A percentile compares a stretch with the other conserved stretches of the same genome.
phyloP scores from a whole-genome alignment of 2,329 filamentous ascomycete genomes.

The Atkinsonella texensis region DNA sequence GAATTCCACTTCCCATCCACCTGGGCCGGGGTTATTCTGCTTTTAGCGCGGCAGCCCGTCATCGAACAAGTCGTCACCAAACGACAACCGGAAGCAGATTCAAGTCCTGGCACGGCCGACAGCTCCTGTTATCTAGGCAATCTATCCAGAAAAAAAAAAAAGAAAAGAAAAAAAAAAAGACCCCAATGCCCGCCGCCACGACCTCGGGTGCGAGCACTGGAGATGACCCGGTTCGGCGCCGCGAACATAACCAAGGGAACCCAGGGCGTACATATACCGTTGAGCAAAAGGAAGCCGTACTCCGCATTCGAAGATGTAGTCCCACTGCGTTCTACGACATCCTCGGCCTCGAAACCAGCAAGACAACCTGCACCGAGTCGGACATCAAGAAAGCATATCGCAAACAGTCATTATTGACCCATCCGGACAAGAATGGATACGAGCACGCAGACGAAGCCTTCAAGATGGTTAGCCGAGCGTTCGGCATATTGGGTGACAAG shows the following conservation, averaged over 20 bases:
- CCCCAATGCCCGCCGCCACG: slow-evolving; percentile 32
- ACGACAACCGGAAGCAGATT: too few species aligned
- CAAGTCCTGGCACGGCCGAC: too few species aligned
- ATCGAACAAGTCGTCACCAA: too few species aligned
- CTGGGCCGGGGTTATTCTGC: too few species aligned
- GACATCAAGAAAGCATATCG: slow-evolving; percentile 98
- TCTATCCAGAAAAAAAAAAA: not conserved
- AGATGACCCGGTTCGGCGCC: slow-evolving; percentile 31
- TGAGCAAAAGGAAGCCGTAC: slow-evolving; percentile 84
- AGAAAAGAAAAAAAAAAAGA: not conserved
- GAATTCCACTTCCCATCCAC: too few species aligned
- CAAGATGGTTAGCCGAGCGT: slow-evolving; percentile 92
- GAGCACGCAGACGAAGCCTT: slow-evolving; percentile 94
- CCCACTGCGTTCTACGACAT: slow-evolving; percentile 95
- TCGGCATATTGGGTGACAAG: slow-evolving; percentile 82
- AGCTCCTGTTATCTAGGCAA: not conserved
- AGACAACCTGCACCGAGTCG: slow-evolving; percentile 55
- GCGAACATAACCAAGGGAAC: slow-evolving; percentile 66
- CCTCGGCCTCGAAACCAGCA: slow-evolving; percentile 55
- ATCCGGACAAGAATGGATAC: slow-evolving; percentile 98
- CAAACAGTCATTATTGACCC: slow-evolving; percentile 85
- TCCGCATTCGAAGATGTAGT: slow-evolving; percentile 74
- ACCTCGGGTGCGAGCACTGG: slow-evolving; percentile 42
- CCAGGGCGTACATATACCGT: slow-evolving; percentile 68
- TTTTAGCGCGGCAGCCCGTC: too few species aligned